Base-by-base conservation (phyloP, 73 alveolate genomes). In the Paramecium caudatum region DNA sequence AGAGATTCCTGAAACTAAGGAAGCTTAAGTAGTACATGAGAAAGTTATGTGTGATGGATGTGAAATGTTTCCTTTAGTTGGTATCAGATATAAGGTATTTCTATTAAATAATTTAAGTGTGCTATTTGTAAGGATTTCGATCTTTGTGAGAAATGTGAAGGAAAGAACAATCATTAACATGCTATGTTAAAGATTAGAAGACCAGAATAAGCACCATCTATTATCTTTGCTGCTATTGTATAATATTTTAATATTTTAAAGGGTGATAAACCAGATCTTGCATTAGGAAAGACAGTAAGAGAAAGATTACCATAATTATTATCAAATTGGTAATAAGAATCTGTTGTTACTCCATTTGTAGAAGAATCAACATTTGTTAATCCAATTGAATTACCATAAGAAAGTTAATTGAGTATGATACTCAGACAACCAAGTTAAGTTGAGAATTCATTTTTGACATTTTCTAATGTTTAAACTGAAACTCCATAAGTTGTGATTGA, bases 91-190 rank as follows among this genome's bases (percentile, higher is more conserved):
- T 68, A 95, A 95, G 30, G 80, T 55, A 55, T 27, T 10, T 23
- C 12, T 19, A 27, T 55, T 17, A 55, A 55, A 55, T 55, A 55
- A 55, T 23, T 21, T 3, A 27, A 55, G 91, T 97, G 99, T 82
- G 41, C 95, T 0, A 93, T 95, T 25, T 96, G 99, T 86, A 37
- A 91, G 13, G 97, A 97, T 82, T 95, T 92, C 80, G 98, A 97
- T 85, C 91, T 78, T 78, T 97, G 99, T 82, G 96, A 91, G 80
- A 94, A 93, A 50, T 97, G 99, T 74, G 99, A 97, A 82, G 94
- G 94, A 61, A 82, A 70, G 63, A 91, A 90, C 25, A 82, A 68
- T 8, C 98, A 97, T 85, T 85, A 93, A 21, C 99, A 97, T 92
- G 97, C 99, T 23, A 47, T 97, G 83, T 90, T 96, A 1, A 97